Conservation (phyloP, 1,284 basidiomycete species). For the Ganoderma leucocontextum region DNA sequence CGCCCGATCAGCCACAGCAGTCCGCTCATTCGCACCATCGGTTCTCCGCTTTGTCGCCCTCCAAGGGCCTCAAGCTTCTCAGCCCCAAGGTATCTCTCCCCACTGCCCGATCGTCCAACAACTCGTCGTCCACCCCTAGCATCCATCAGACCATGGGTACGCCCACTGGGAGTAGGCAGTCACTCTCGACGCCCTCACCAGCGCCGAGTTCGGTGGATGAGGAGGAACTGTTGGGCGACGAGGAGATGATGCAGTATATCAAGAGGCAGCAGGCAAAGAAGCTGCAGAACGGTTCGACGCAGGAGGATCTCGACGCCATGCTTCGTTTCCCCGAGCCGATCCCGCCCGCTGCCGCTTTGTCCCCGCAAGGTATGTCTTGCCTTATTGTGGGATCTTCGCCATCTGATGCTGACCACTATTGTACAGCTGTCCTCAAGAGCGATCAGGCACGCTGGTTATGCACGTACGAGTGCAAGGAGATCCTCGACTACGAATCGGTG, state of each 20-base stretch:
- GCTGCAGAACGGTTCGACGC: slow-evolving; percentile 82
- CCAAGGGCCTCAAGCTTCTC: slow-evolving; percentile 81
- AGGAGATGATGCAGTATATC: slow-evolving; percentile 97
- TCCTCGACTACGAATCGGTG: slow-evolving; percentile 87
- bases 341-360: slow-evolving; percentile 71
- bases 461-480: slow-evolving; percentile 91
- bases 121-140: slow-evolving; percentile 57
- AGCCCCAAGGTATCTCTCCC: slow-evolving; percentile 78
- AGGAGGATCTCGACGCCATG: slow-evolving; percentile 89
- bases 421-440: slow-evolving; percentile 67
- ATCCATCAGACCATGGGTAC: slow-evolving; percentile 63
- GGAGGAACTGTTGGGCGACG: slow-evolving; percentile 91
- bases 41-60: slow-evolving; percentile 83
- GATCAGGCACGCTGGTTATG: slow-evolving; percentile 73
- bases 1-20: slow-evolving; percentile 40
- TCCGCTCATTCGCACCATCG: slow-evolving; percentile 56
- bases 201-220: slow-evolving; percentile 81
- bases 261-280: slow-evolving; percentile 90
- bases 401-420: slow-evolving; percentile 20
- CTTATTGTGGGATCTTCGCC: slow-evolving; percentile 16
- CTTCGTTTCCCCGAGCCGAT: slow-evolving; percentile 93
- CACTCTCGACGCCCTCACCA: slow-evolving; percentile 83
- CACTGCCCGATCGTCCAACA: slow-evolving; percentile 62
- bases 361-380: slow-evolving; percentile 71
- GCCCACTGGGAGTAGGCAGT: slow-evolving; percentile 78